Conservation (phyloP, 2,329 filamentous ascomycete genomes). For the Colletotrichum sp. region DNA sequence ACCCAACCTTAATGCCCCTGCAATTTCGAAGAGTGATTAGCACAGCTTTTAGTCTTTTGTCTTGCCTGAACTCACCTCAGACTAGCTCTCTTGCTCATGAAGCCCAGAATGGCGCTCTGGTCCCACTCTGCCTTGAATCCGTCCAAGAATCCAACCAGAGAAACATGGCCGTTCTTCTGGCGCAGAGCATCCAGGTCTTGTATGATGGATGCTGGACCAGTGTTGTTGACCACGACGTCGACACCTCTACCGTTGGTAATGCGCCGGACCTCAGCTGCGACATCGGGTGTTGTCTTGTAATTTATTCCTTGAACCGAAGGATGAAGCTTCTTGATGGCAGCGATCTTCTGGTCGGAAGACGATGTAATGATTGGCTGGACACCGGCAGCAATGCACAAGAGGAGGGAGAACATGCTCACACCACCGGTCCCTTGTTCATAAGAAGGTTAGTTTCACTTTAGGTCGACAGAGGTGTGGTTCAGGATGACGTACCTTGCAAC, state of each 20-base stretch:
- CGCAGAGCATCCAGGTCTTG: conserved; percentile 20
- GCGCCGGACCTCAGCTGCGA: conserved; percentile 20
- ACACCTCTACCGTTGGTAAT: conserved; percentile 29
- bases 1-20: not conserved
- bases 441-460: not conserved
- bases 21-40: not conserved
- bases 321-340: conserved; percentile 23
- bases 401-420: conserved; percentile 29
- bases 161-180: not conserved
- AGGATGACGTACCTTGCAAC: not conserved
- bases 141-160: conserved; percentile 2
- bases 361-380: conserved; percentile 31
- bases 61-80: not conserved
- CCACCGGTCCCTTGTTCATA: conserved; percentile 27
- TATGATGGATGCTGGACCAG: conserved; percentile 23
- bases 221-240: conserved; percentile 30
- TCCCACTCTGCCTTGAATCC: not conserved
- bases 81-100: conserved; percentile 2
- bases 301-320: conserved; percentile 25
- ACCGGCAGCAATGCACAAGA: conserved; percentile 27
- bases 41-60: not conserved
- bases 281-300: conserved; percentile 25
- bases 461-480: not conserved
- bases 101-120: not conserved
- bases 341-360: conserved; percentile 30